A percentile compares a stretch with the other conserved stretches of the same genome.
Conservation (phyloP, 306 rosid species). For the Cicer pinnatifidum region DNA sequence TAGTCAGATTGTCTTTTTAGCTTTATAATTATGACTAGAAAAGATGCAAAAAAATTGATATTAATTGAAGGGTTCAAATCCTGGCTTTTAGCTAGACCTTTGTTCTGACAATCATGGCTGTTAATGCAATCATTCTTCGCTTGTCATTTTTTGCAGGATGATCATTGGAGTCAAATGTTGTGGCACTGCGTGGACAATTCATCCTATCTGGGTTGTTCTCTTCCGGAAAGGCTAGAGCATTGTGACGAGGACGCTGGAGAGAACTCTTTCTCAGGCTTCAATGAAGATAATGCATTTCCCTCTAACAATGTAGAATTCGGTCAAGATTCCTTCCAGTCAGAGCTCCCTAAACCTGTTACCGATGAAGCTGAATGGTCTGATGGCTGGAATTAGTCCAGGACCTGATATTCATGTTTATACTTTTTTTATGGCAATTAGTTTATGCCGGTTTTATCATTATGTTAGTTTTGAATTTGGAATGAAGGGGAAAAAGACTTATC, state of each 20-base stretch:
- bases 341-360: constrained; percentile 50
- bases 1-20: constrained; percentile 27
- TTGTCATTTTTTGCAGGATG: constrained; percentile 64
- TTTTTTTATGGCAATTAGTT: constrained; percentile 8
- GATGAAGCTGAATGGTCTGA: constrained; percentile 88
- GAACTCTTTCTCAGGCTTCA: constrained; percentile 41
- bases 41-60: constrained; percentile 12
- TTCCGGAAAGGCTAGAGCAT: constrained; percentile 65
- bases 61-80: constrained; percentile 18
- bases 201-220: constrained; percentile 77
- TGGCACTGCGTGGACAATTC: constrained; percentile 81
- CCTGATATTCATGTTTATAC: neutral
- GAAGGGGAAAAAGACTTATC: neutral
- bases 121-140: constrained; percentile 30
- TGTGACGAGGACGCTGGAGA: constrained; percentile 40
- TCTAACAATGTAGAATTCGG: constrained; percentile 41
- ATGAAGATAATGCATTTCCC: constrained; percentile 23
- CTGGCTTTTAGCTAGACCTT: constrained; percentile 21
- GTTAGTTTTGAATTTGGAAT: neutral
- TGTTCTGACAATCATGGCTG: constrained; percentile 33
- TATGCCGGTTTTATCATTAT: constrained; percentile 9
- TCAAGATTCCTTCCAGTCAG: constrained; percentile 44
- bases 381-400: constrained; percentile 63
- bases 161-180: constrained; percentile 78
- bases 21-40: constrained; percentile 22